Evolutionary conservation across 331 rosid species (phyloP), one percentile per base, ranked within the genome.

Genomic region (Quercus lobata): DNA sequence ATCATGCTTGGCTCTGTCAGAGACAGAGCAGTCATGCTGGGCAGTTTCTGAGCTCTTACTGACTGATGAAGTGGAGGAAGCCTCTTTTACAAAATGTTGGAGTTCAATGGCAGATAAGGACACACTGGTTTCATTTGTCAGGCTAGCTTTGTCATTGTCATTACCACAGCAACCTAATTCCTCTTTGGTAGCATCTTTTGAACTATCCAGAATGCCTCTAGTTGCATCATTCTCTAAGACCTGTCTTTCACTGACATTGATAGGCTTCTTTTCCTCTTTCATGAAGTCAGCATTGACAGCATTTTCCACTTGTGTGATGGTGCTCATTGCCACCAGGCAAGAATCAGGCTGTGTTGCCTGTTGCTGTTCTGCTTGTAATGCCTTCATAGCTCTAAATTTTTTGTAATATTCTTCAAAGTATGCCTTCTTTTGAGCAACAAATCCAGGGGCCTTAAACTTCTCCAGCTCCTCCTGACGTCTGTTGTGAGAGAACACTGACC

Each of bases 401-500:
- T 27, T 58, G 57, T 80, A 84, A 57, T 80, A 84, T 46, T 84
- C 83, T 58, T 84, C 88, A 19, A 80, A 84, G 78, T 65, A 84
- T 5, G 85, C 85, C 83, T 77, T 84, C 80, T 84, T 84, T 70
- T 80, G 87, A 5, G 82, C 84, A n/a, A 84, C 85, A 69, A 84
- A 81, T 27, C 84, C 87, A 54, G 78, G 81, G 55, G 76, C 75
- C 77, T 77, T 80, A 79, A 80, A 84, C 63, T 56, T 80, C 55
- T 77, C 85, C 22, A 84, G 85, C 85, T 81, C 87, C 83, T 81
- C 83, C 71, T 70, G 82, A 58, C 85, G 69, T 22, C 66, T 69
- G 35, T 84, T 77, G 41, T 80, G 85, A 54, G 75, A 82, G 75
- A 84, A 84, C 30, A 74, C 85, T 9, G 85, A 81, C 80, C 87